Evolutionary conservation across 306 rosid genomes (phyloP).

Genomic region (Quercus berberidifolia): DNA sequence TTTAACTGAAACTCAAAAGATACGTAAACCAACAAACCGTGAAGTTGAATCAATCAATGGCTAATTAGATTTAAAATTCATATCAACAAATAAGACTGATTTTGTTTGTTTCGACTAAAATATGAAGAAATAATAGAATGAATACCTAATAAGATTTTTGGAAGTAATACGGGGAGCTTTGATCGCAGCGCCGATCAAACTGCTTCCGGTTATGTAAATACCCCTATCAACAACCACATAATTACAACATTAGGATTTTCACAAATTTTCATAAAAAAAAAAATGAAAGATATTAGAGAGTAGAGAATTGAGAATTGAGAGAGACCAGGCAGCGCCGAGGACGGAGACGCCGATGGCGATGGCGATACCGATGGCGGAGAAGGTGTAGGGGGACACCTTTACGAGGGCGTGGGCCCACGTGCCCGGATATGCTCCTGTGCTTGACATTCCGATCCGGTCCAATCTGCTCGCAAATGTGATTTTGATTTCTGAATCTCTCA

Average conservation of each 20-base stretch:
- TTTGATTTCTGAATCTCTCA: too few relatives aligned
- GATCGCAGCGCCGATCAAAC: slow-evolving; percentile 96
- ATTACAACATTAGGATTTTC: background rate
- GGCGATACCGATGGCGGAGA: too few relatives aligned
- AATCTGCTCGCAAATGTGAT: too few relatives aligned
- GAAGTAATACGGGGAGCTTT: slow-evolving; percentile 98
- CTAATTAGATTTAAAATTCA: background rate
- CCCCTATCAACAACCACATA: slow-evolving; percentile 50
- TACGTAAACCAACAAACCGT: background rate
- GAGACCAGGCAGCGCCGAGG: too few relatives aligned
- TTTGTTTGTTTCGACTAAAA: background rate
- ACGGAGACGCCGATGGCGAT: too few relatives aligned
- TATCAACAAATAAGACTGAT: background rate
- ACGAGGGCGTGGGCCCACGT: too few relatives aligned
- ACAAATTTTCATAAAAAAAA: too few relatives aligned
- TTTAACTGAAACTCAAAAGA: background rate
- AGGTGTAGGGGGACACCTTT: too few relatives aligned
- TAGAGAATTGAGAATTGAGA: too few relatives aligned
- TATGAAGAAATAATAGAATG: background rate
- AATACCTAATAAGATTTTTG: slow-evolving; percentile 88
- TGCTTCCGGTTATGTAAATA: slow-evolving; percentile 91
- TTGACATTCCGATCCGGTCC: too few relatives aligned
- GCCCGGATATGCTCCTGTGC: too few relatives aligned
- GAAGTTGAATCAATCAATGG: background rate
- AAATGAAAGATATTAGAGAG: too few relatives aligned